Evolutionary conservation across 495 filamentous ascomycete genomes (phyloP), one percentile per base, ranked within the genome.

Genomic region (Evernia prunastri): DNA sequence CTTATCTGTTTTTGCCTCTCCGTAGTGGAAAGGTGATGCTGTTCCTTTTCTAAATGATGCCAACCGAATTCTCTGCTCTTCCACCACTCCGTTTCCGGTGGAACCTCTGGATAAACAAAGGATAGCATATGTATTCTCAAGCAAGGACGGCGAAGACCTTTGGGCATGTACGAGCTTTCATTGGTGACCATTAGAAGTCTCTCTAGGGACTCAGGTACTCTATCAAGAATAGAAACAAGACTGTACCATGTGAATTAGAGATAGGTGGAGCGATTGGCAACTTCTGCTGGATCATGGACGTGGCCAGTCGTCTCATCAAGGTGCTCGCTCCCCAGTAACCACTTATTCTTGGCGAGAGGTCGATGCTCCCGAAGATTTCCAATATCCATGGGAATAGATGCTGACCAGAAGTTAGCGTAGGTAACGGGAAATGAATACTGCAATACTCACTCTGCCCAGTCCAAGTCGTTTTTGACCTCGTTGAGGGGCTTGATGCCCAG

Each of bases 251-350:
- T 23, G 53, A 8, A n/a, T 66, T 39, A 61, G 17, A 61, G 54
- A 37, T 36, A 37, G n/a, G 56, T 35, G 45, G 42, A 69, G 20
- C 66, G 66, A 31, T 56, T 29, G 1, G 67, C 67, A 25, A 66
- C 68, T 10, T 56, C 64, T 29, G 58, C 60, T 17, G 57, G 27
- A 53, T 63, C 58, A 43, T 67, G 61, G 3, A 39, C 6, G 2
- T n/a, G 40, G 1, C 67, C 67, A 12, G 61, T 61, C n/a, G 60
- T 25, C 7, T 56, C 66, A 2, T 58, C 27, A 29, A 69, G 47
- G 15, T 66, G 66, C 36, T 61, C n/a, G 39, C 61, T 67, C 20
- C 68, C 67, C 23, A 65, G 58, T 25, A 51, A n/a, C n/a, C n/a
- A n/a, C n/a, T n/a, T n/a, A n/a, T n/a, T 45, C 27, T 59, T n/a